A percentile compares a stretch with the other conserved stretches of the same genome.
These are phyloP conservation scores for Kuraishia borneana DNA, from an alignment of 805 yeast genomes.

Conservation along the genomic window DNA sequence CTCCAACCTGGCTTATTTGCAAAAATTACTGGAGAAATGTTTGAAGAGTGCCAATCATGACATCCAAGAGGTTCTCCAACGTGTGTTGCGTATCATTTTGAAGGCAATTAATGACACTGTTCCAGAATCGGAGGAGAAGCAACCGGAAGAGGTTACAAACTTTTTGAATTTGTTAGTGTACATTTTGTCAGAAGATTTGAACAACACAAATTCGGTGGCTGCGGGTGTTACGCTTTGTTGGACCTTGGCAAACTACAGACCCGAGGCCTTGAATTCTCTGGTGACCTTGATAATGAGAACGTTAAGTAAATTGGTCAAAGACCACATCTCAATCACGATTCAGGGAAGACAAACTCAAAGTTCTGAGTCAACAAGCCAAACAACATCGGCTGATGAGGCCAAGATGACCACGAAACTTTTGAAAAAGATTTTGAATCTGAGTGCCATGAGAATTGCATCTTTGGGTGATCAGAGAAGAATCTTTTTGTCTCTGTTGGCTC, in stretches of 20 bases:
- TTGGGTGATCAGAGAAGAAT: constrained; percentile 90
- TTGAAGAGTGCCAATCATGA: constrained; percentile 76
- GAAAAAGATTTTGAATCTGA: constrained; percentile 65
- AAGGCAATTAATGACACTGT: constrained; percentile 46
- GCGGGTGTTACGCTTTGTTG: constrained; percentile 79
- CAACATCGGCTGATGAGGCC: constrained; percentile 35
- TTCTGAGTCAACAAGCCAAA: constrained; percentile 3
- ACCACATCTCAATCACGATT: constrained; percentile 61
- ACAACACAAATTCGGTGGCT: constrained; percentile 61
- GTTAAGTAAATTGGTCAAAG: constrained; percentile 80
- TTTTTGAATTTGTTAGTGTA: constrained; percentile 52
- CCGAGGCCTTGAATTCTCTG: constrained; percentile 63
- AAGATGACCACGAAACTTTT: constrained; percentile 68
- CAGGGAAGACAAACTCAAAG: constrained; percentile 21
- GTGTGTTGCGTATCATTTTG: constrained; percentile 60
- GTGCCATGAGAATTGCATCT: constrained; percentile 72
- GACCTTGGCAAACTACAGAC: constrained; percentile 69
- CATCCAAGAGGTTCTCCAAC: constrained; percentile 73
- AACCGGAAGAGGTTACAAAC: constrained; percentile 48
- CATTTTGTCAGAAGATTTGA: constrained; percentile 70
- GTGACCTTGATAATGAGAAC: constrained; percentile 76
- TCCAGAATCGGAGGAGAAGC: constrained; percentile 32
- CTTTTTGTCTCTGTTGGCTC: constrained; percentile 77
- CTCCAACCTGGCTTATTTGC: constrained; percentile 56
- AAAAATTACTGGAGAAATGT: constrained; percentile 68